Evolutionary conservation across 2,329 filamentous ascomycete species (phyloP), one percentile per base, ranked within the genome.

Genomic region (Aureobasidium sp.): DNA sequence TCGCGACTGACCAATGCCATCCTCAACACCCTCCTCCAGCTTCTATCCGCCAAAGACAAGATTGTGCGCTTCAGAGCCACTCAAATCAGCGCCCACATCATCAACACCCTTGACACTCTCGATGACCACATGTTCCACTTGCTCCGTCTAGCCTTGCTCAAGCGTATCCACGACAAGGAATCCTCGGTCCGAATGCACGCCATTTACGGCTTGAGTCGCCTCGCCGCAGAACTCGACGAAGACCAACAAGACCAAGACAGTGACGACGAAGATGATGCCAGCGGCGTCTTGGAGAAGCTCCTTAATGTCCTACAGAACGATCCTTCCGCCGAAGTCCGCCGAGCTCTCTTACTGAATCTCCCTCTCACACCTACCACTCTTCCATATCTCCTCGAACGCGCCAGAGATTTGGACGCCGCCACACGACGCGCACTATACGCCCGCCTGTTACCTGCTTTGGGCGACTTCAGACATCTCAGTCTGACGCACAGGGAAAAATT

Each of bases 401-500:
- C 93, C 14, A 79, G 93, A 64, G 93, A 98, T 66, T 79, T 90
- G 54, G 93, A 98, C 67, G 79, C 88, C 3, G 79, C 84, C 5
- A 97, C 90, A 3, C 79, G 93, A 56, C 79, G 90, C 56, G 86
- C 89, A 8, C 79, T 98, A 2, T 98, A 97, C 66, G 86, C 90
- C 1, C 83, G 87, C 30, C 76, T 98, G 6, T 74, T 98, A 4
- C 93, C 93, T 1, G 86, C 86, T 0, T 75, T 98, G 1, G 93
- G 90, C 11, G 93, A 98, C 70, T 98, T 98, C 70, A 82, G 93
- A 51, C 89, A 96, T 70, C 73, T 98, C 49, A 95, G 90, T 10
- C 77, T 98, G 21, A 89, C 87, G 1, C 95, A 97, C 84, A 79
- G 93, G 64, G 93, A 98, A 70, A 97, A 97, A 69, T 77, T 98